These are phyloP conservation scores for Chaetomium strumarium DNA, from an alignment of 2,329 filamentous ascomycete genomes.

Conservation along the genomic window DNA sequence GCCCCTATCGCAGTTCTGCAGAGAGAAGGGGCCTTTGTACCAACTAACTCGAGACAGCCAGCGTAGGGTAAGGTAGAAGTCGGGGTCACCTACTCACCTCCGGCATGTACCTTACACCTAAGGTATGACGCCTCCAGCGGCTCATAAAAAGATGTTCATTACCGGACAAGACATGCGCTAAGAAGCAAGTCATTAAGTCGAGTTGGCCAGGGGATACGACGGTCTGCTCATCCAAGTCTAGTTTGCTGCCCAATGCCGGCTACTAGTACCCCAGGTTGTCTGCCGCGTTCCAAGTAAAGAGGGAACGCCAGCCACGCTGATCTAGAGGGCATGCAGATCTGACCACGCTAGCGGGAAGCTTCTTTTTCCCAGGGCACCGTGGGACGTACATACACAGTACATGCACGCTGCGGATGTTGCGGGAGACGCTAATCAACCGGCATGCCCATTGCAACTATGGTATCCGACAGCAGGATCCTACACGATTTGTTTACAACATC, in stretches of 20 bases:
- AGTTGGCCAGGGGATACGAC: neutral
- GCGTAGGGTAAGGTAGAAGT: no score
- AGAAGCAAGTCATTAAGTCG: neutral
- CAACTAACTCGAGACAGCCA: neutral
- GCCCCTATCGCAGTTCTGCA: constrained; percentile 6
- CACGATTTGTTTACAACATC: neutral
- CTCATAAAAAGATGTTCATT: constrained; percentile 1
- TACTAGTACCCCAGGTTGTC: constrained; percentile 1
- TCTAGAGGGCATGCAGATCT: neutral
- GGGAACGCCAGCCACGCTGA: constrained; percentile 3
- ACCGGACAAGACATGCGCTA: neutral
- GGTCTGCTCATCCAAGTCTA: neutral
- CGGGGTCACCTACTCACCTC: no score
- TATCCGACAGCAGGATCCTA: neutral
- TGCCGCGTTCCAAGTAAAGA: neutral
- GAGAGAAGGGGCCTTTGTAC: neutral
- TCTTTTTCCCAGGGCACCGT: neutral
- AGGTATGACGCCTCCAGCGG: constrained; percentile 12
- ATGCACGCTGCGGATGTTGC: neutral
- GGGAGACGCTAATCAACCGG: neutral
- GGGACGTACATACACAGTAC: neutral
- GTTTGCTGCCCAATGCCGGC: constrained; percentile 13
- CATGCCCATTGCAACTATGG: neutral
- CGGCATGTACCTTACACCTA: neutral
- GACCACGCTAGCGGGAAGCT: constrained; percentile 4